Evolutionary conservation across 1,284 basidiomycete genomes (phyloP), one percentile per base, ranked within the genome.

Genomic region (Neotropicomus parvogracilis): DNA sequence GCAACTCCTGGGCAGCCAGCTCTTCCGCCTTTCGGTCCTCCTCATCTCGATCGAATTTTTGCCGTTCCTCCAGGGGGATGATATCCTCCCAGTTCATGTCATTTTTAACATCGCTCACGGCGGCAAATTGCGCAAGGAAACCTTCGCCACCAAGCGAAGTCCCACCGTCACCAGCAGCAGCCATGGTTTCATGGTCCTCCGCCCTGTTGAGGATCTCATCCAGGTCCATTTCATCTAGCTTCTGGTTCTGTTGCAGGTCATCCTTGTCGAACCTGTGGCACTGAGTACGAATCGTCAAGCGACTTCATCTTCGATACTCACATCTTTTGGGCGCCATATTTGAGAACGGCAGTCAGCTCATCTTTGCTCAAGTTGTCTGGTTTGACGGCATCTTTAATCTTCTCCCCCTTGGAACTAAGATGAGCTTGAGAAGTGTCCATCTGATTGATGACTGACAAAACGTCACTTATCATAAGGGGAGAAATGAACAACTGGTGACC

Each of bases 11-110:
- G 2, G 81, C 72, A 45, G 72, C 75, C 44, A 81, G 56, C 56
- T 90, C 87, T 59, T 86, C 85, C 42, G 78, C 79, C 62, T 80
- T 82, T 46, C 78, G 74, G 54, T 83, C 80, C 57, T 84, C 88
- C 56, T 92, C 91, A 56, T 94, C 91, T 40, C 83, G 80, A 54
- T 95, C 91, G 40, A 88, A 83, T 67, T 85, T 85, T 65, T 88
- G 85, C 7, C 97, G 87, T 62, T 95, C 93, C 32, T 95, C 92
- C 11, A 89, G 70, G 8, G 97, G 97, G 59, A 99, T 99, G 65
- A 99, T 99, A 58, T 99, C 97, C 65, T 99, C 97, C 97, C 97
- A 99, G 64, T 75, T 91, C 78, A 98, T 90, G 70, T 95, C 93
- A 63, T 95, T 93, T 78, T 98, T 98, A 64, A 99, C 87, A 69